phyloP scores from a whole-genome alignment of 2,329 filamentous ascomycete genomes.

The Atkinsonella hypoxylon region DNA sequence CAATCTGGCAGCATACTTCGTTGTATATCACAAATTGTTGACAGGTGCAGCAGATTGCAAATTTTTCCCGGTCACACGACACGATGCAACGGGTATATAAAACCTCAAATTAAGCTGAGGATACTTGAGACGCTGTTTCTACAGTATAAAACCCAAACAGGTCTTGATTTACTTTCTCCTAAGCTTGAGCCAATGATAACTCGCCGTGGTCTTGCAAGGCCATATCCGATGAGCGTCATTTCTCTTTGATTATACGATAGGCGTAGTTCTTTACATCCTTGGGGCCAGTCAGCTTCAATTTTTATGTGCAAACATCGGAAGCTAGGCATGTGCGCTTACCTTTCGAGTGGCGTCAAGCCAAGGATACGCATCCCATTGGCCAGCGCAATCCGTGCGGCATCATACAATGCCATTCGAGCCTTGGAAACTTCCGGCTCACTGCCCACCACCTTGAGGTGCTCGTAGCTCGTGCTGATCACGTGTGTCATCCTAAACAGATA shows the following conservation, averaged over 20 bases:
- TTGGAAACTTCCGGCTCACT: constrained; percentile 59
- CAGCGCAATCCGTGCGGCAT: constrained; percentile 61
- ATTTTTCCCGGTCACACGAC: too few species aligned
- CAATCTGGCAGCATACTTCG: too few species aligned
- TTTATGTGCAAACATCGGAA: not conserved
- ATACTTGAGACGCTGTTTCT: too few species aligned
- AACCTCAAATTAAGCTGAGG: too few species aligned
- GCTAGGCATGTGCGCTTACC: constrained; percentile 14
- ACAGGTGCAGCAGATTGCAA: too few species aligned
- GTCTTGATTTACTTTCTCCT: too few species aligned
- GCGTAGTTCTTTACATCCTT: constrained; percentile 4
- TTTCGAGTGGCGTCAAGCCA: constrained; percentile 64
- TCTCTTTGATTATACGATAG: not conserved
- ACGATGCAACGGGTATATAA: too few species aligned
- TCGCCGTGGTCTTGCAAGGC: too few species aligned
- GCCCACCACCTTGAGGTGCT: constrained; percentile 71
- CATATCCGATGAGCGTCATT: too few species aligned
- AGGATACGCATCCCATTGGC: constrained; percentile 75
- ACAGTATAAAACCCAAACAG: too few species aligned
- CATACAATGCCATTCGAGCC: constrained; percentile 45
- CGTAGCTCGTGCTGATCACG: constrained; percentile 66
- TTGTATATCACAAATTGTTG: too few species aligned
- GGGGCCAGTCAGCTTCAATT: not conserved
- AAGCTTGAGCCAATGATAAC: too few species aligned
- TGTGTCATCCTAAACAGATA: constrained; percentile 82